These are phyloP conservation scores for Penicillium polonicum DNA, from an alignment of 2,329 filamentous ascomycete genomes.

Conservation along the genomic window DNA sequence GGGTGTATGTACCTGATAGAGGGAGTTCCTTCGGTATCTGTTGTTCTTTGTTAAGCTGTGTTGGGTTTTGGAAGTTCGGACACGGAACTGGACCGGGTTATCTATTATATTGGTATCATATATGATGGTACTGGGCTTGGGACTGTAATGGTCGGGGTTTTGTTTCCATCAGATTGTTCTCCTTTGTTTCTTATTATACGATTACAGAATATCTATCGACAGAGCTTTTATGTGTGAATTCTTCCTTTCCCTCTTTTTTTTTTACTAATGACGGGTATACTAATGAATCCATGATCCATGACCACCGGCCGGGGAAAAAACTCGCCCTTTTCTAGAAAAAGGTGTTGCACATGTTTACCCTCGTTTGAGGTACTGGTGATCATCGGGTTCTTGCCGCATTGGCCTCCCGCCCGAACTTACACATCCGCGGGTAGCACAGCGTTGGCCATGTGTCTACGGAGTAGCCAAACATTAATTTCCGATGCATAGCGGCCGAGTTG, in stretches of 20 bases:
- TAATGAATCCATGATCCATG: background rate
- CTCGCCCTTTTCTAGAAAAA: background rate
- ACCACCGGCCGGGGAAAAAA: background rate
- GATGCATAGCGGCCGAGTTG: slow-evolving; percentile 4
- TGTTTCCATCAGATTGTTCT: background rate
- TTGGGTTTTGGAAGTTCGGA: background rate
- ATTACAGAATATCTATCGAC: slow-evolving; percentile 7
- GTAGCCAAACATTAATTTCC: slow-evolving; percentile 12
- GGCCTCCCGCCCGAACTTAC: slow-evolving; percentile 2
- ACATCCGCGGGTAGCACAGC: slow-evolving; percentile 6
- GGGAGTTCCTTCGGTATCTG: slow-evolving; percentile 2
- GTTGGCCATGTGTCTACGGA: slow-evolving; percentile 11
- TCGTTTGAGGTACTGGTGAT: background rate
- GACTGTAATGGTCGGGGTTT: background rate
- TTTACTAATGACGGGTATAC: background rate
- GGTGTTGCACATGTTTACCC: background rate
- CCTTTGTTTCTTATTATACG: slow-evolving; percentile 1
- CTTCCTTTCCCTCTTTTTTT: background rate
- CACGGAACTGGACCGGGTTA: background rate
- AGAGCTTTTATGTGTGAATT: background rate
- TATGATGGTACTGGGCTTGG: slow-evolving; percentile 4
- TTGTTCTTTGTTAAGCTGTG: background rate
- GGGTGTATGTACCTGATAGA: background rate
- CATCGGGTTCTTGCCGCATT: slow-evolving; percentile 6
- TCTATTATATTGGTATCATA: slow-evolving; percentile 4